Evolutionary conservation across 345 rosid genomes (phyloP), one percentile per base, ranked within the genome.

Genomic region (Abelmoschus esculentus): DNA sequence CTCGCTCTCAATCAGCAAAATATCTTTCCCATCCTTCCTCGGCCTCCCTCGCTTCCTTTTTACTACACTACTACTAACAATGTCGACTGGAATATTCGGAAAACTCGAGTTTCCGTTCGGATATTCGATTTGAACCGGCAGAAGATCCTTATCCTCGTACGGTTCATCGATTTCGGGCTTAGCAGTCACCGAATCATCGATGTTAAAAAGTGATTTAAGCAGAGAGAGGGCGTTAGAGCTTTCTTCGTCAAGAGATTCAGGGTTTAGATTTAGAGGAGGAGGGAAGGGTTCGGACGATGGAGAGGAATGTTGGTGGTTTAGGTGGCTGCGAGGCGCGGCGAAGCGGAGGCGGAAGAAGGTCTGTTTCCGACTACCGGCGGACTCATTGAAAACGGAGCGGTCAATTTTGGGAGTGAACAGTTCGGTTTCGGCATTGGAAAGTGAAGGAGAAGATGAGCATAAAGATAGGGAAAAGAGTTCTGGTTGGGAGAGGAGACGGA

Each of bases 301-400:
- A 7, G 67, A 71, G 52, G 77, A 69, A 46, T 63, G 50, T 6
- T 63, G 31, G 66, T 36, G 15, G 57, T 61, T 74, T 36, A 44
- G 62, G 69, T 67, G 53, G 77, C 75, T 73, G 15, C 93, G 93
- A 15, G 86, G 81, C 50, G 85, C 78, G 55, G 86, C 90, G 1
- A 93, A 85, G 61, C 91, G 95, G 72, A 93, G 88, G 54, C 93
- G 96, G 54, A 79, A 90, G 84, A 86, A 93, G 59, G 98, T 93
- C 71, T 93, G 98, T 46, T 88, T 91, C 58, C 90, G 90, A 78
- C 96, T 88, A 1, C 97, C 97, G 69, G 98, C 96, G 62, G 96
- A 93, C 70, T 93, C 98, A 55, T 91, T 93, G 85, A 93, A 93
- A 67, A 90, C 87, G 73, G 96, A 84, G 52, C 91, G 92, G 72